Base-by-base conservation (phyloP, 441 rosid species). In the California macrophylla region DNA sequence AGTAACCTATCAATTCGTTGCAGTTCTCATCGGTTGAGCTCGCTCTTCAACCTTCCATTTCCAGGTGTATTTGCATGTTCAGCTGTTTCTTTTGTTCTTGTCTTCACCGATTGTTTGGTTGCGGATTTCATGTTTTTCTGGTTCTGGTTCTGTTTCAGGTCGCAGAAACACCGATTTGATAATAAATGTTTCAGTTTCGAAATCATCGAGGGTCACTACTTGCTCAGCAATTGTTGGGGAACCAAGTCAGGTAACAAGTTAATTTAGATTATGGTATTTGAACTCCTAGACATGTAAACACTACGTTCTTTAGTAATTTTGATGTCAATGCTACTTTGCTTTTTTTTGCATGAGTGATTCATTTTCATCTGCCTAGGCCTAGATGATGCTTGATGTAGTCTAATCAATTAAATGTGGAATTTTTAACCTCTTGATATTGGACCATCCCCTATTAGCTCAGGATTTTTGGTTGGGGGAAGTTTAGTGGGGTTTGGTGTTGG, bases 171-270 rank as follows among this genome's bases (percentile, higher is more conserved):
- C 69, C 68, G 54, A 69, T 38, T 66, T 72, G 76, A 73, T 68
- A 67, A 75, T 80, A 66, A 76, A 47, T 67, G 20, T 47, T 40
- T 71, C 73, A 58, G 56, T 74, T 64, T 50, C 70, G 52, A 0
- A 54, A 54, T 54, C 67, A 21, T 45, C 36, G 1, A 64, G 75
- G 70, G 64, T 86, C 3, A 12, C 47, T 64, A 74, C 30, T 58
- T 82, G 86, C 65, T 80, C 83, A 0, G 71, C 77, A 13, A 75
- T 54, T 50, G 60, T 45, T 32, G 83, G 84, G 63, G 62, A 54
- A 10, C 62, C 62, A 10, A 18, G 13, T 10, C 62, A 21, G 62
- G 60, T 18, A 16, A 52, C 4, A 20, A 20, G 25, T 4, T 18
- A 40, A 18, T 0, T 56, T 20, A n/a, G 24, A 47, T 42, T 13